Base-by-base conservation (phyloP, 192 early-diverging fungal genomes). In the Coemansia biformis region DNA sequence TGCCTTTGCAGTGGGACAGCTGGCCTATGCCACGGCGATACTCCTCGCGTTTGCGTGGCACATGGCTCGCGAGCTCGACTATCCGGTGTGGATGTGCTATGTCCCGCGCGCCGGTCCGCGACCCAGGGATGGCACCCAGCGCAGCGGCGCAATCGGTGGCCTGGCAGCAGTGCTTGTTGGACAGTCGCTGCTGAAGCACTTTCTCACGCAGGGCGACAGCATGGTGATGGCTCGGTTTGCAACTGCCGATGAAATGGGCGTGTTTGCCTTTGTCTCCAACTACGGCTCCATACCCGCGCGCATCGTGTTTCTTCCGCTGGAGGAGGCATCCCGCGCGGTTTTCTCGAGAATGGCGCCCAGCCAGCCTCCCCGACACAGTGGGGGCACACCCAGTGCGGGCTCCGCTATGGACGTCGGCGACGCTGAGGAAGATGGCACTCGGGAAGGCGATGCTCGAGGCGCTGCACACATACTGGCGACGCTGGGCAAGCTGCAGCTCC, bases 151-250 rank as follows among this genome's bases (percentile, higher is more conserved):
- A 12, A 61, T 86, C 19, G 57, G 82, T n/a, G 62, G 77, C n/a
- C 50, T 99, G 28, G 81, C 87, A 3, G 64, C 76, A 26, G 83
- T 82, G 4, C 86, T 96, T 58, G 84, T 86, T 1, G 81, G 81
- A 3, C 93, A 96, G 63, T 89, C 91, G 0, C 43, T 92, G 13
- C 69, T 96, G n/a, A 99, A 99, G 59, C 89, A 96, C 57, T 39
- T 94, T 10, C 58, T 99, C 23, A 96, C 96, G 4, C 90, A 93
- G 66, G 96, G 92, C n/a, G 96, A 99, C 65, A 91, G 91, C 57
- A 86, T 99, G 75, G 52, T 92, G n/a, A 78, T 93, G 59, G 57
- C 89, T 13, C 63, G 53, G 22, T 68, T 84, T 26, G 81, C 82
- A 7, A 51, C 54, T 1, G 55, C 63, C 3, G 48, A 35, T 0